Conservation (phyloP, 2,329 filamentous ascomycete species). For the Diaporthe citri region DNA sequence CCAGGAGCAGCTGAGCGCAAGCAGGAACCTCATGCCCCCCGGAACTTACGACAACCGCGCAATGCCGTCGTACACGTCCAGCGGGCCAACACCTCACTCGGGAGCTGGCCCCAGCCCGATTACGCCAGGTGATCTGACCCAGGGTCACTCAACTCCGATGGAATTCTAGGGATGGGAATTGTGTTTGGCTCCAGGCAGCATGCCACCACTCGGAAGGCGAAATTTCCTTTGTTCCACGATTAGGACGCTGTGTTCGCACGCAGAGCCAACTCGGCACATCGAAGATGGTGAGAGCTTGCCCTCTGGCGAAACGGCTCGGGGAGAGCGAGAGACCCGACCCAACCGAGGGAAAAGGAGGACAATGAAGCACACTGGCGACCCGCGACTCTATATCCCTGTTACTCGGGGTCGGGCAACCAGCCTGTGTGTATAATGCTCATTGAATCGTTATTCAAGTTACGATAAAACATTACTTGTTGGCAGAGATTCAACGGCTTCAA, state of each 20-base stretch:
- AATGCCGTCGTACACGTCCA: slow-evolving; percentile 33
- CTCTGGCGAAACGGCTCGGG: not conserved
- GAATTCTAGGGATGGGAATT: slow-evolving; percentile 18
- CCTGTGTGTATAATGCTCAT: not conserved
- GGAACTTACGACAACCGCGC: slow-evolving; percentile 43
- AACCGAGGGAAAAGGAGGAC: no score
- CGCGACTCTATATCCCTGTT: not conserved
- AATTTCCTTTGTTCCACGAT: not conserved
- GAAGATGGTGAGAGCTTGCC: not conserved
- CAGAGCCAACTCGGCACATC: not conserved
- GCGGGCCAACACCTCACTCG: slow-evolving; percentile 32
- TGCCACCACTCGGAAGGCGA: not conserved
- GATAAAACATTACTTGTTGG: not conserved
- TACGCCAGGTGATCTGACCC: slow-evolving; percentile 32
- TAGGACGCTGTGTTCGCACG: not conserved
- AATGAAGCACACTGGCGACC: no score
- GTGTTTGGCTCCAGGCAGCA: not conserved
- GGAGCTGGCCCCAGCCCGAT: slow-evolving; percentile 32
- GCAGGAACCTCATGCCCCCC: slow-evolving; percentile 8
- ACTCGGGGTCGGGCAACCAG: not conserved
- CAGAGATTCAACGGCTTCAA: not conserved
- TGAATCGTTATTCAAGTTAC: not conserved
- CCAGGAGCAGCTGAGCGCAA: slow-evolving; percentile 27
- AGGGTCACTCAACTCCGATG: slow-evolving; percentile 35
- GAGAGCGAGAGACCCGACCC: not conserved